These are phyloP conservation scores for Tylopilus orsonianus DNA, from an alignment of 1,284 basidiomycete genomes.

Conservation along the genomic window DNA sequence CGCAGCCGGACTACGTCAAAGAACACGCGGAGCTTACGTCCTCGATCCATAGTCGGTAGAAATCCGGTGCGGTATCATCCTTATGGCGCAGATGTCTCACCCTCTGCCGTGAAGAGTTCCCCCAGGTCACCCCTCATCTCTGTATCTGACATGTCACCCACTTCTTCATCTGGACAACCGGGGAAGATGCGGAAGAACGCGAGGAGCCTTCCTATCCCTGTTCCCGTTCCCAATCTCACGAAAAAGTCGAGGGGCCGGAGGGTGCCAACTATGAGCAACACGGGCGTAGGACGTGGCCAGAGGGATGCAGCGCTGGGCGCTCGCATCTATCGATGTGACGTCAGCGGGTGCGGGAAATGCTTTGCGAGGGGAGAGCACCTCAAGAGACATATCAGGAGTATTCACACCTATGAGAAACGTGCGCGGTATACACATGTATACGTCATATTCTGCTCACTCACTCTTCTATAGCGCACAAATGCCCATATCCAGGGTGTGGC, in stretches of 20 bases:
- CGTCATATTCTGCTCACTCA: constrained; percentile 13
- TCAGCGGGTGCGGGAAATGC: constrained; percentile 75
- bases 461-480: constrained; percentile 61
- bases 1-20: constrained; percentile 35
- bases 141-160: constrained; percentile 28
- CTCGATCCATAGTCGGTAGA: constrained; percentile 36
- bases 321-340: constrained; percentile 69
- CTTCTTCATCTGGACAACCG: constrained; percentile 21
- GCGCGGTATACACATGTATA: constrained; percentile 25
- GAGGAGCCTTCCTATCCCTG: constrained; percentile 52
- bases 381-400: constrained; percentile 62
- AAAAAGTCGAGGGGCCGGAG: constrained; percentile 71
- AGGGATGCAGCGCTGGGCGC: constrained; percentile 42
- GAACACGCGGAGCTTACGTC: constrained; percentile 39
- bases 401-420: constrained; percentile 72
- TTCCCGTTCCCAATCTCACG: constrained; percentile 68
- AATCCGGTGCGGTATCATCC: constrained; percentile 36
- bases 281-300: constrained; percentile 23
- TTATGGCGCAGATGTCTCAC: constrained; percentile 31
- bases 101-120: constrained; percentile 33
- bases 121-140: constrained; percentile 34
- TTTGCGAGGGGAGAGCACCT: constrained; percentile 66
- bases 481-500: constrained; percentile 72
- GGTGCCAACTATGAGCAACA: constrained; percentile 57
- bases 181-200: constrained; percentile 39